Base-by-base conservation (phyloP, 2,329 filamentous ascomycete genomes). In the Fusarium chaquense region DNA sequence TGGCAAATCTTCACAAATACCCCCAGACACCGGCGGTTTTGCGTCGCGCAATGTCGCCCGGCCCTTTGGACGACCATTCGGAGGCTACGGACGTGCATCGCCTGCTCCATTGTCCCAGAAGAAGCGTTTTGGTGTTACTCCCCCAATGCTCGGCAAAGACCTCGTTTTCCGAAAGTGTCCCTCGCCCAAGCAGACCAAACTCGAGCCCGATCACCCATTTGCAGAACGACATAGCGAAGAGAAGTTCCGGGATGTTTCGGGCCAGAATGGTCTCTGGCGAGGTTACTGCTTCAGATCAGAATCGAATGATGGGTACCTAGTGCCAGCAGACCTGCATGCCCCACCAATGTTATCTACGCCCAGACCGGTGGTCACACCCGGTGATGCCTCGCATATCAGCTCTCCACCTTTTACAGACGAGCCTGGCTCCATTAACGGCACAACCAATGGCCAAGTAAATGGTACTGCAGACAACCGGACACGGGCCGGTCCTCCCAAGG, bases 131-230 rank as follows among this genome's bases (percentile, higher is more conserved):
- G 83, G 83, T 24, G 83, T 85, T 73, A 89, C 89, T 64, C 95
- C 95, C 41, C 95, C 95, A 12, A 97, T 98, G 94, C 87, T 97
- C 13, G 95, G 95, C 58, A 82, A 84, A 60, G 92, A 97, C 71
- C 86, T 98, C 57, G 83, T 85, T 28, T 97, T 98, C 77, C 92
- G 93, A 35, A 88, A 87, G 77, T 97, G 93, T 77, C 85, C 87
- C 12, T 97, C 94, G 28, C 95, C 95, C 8, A 91, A 95, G 78
- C 88, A 90, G 57, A 97, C 94, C 18, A 90, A 93, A 74, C 91
- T 97, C 74, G 93, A 97, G 76, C 90, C 92, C 1, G 90, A 92
- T 58, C 91, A 93, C 75, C 87, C 82, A 71, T 88, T 85, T 79
- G 79, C 84, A 78, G 80, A 82, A 47, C 77, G 81, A 65, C 80